These are phyloP conservation scores for Cercospora sp. DNA, from an alignment of 2,329 filamentous ascomycete genomes.

Conservation along the genomic window DNA sequence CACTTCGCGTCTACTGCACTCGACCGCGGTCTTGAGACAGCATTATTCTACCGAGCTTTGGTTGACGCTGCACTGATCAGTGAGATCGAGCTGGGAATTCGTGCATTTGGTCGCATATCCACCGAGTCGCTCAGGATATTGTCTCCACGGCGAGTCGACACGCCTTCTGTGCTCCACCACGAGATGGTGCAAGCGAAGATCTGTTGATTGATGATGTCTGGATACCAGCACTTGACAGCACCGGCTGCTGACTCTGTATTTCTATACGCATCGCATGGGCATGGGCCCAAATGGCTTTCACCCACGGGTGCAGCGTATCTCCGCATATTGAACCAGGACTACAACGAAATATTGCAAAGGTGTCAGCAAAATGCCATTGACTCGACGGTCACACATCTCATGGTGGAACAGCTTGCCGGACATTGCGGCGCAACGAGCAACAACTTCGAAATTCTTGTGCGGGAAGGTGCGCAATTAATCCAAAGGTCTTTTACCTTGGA, in stretches of 20 bases:
- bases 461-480: conserved; percentile 7
- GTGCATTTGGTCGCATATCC: not conserved
- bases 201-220: not conserved
- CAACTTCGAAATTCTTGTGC: not conserved
- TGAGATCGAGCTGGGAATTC: not conserved
- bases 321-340: not conserved
- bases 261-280: not conserved
- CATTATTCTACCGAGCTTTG: not conserved
- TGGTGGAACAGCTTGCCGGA: conserved; percentile 9
- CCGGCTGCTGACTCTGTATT: not conserved
- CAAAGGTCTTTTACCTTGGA: not conserved
- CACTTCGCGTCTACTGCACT: not conserved
- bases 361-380: not conserved
- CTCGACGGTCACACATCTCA: not conserved
- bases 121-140: not conserved
- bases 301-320: not conserved
- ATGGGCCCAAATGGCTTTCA: not conserved
- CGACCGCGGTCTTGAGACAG: not conserved
- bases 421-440: not conserved
- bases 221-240: not conserved
- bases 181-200: not conserved
- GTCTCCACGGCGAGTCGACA: not conserved
- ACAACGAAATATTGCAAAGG: not conserved
- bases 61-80: not conserved
- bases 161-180: not conserved